Conservation (phyloP, 75 land plant genomes). For the Pinus albicaulis region DNA sequence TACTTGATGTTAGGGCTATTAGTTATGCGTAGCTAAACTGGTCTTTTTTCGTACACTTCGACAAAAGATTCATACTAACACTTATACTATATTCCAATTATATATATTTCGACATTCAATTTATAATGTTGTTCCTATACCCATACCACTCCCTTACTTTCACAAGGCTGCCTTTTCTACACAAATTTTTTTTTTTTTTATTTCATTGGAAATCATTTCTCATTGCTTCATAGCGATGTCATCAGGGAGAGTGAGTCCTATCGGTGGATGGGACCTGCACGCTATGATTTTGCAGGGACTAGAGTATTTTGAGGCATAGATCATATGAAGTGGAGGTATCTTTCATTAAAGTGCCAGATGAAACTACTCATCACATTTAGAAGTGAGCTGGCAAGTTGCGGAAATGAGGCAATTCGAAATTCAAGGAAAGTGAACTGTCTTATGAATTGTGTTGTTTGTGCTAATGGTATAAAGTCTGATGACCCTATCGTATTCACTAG, state of each 20-base stretch:
- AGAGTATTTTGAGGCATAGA: conserved; percentile 84
- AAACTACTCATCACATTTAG: neutral
- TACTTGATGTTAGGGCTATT: too few species aligned
- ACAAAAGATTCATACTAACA: too few species aligned
- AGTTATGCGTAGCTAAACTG: too few species aligned
- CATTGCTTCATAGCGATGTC: too few species aligned
- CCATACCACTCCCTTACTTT: too few species aligned
- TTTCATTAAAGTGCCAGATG: conserved; percentile 54
- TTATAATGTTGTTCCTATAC: too few species aligned
- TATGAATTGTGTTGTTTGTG: conserved; percentile 62
- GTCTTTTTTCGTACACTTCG: too few species aligned
- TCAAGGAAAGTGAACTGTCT: conserved; percentile 43
- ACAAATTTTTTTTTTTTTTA: too few species aligned
- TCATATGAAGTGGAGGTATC: conserved; percentile 88
- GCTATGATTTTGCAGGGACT: conserved; percentile 91
- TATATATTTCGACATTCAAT: too few species aligned
- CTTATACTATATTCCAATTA: too few species aligned
- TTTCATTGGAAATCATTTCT: too few species aligned
- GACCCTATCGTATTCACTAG: conserved; percentile 5
- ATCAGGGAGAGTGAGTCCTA: conserved; percentile 79
- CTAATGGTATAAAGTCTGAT: conserved; percentile 19
- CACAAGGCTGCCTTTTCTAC: too few species aligned
- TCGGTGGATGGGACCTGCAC: conserved; percentile 97
- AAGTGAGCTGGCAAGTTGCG: neutral
- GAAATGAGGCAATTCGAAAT: neutral